phyloP scores from a whole-genome alignment of 768 basidiomycete species.

The Macrolepiota fuliginosa region DNA sequence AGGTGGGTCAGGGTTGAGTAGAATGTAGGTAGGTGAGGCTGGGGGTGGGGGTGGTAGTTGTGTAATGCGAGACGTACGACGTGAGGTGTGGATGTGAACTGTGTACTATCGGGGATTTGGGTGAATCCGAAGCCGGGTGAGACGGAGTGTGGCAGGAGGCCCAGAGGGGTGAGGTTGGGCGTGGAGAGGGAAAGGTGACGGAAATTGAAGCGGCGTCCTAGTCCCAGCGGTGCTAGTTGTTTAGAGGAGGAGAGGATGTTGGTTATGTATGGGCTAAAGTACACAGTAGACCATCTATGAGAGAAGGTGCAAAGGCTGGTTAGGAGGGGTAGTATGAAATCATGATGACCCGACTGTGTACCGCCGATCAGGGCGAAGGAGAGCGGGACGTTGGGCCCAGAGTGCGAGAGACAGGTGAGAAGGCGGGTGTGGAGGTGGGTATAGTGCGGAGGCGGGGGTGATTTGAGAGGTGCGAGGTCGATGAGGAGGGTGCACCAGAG shows the following conservation, averaged over 20 bases:
- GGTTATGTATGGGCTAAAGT: conserved; percentile 9
- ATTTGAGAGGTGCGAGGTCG: conserved; percentile 6
- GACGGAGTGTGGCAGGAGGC: conserved; percentile 1
- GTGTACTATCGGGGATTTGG: conserved; percentile 1
- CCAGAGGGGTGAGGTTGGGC: not conserved
- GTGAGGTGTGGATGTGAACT: not conserved
- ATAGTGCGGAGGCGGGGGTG: not conserved
- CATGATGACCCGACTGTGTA: not conserved
- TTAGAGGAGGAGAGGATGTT: conserved; percentile 2
- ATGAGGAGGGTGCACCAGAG: conserved; percentile 15
- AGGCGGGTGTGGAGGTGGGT: conserved; percentile 8
- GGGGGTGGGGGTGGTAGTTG: conserved; percentile 4
- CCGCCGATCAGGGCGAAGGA: conserved; percentile 9
- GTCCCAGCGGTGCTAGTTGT: no score
- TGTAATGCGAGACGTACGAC: conserved; percentile 2
- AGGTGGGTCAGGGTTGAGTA: conserved; percentile 1
- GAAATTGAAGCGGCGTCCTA: not conserved
- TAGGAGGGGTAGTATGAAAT: conserved; percentile 1
- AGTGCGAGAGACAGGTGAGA: not conserved
- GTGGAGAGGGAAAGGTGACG: conserved; percentile 10
- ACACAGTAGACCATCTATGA: conserved; percentile 5
- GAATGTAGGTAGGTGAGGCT: not conserved
- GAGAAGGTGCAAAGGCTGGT: conserved; percentile 1
- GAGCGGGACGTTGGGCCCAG: conserved; percentile 5
- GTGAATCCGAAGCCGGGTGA: conserved; percentile 4